Evolutionary conservation across 2,329 filamentous ascomycete species (phyloP).

Genomic region (Hirsutella thompsonii): DNA sequence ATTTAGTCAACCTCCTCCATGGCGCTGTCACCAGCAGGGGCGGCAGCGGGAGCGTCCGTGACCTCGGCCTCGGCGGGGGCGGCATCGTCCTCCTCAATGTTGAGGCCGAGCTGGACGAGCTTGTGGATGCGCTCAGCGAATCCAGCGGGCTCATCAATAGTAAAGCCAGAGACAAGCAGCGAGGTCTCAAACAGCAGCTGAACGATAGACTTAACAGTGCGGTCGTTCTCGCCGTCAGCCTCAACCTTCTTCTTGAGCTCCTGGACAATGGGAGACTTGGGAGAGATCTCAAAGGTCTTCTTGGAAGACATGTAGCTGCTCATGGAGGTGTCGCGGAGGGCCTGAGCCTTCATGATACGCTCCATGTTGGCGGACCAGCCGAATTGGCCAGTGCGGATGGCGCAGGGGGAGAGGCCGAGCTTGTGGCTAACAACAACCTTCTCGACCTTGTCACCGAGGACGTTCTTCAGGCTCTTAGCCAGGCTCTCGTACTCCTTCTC

Average conservation of each 20-base stretch:
- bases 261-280: slow-evolving; percentile 93
- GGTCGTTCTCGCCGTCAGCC: slow-evolving; percentile 93
- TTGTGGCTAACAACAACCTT: slow-evolving; percentile 99
- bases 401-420: slow-evolving; percentile 85
- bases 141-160: slow-evolving; percentile 94
- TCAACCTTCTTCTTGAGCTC: slow-evolving; percentile 99
- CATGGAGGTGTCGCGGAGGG: slow-evolving; percentile 99
- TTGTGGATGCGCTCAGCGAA: slow-evolving; percentile 99
- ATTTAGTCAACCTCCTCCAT: slow-evolving; percentile 99
- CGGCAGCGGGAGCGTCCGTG: slow-evolving; percentile 42
- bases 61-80: slow-evolving; percentile 39
- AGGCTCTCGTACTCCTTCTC: slow-evolving; percentile 97
- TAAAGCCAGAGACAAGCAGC: slow-evolving; percentile 96
- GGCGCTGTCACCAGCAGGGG: slow-evolving; percentile 68
- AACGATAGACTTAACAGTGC: slow-evolving; percentile 97
- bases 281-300: slow-evolving; percentile 99
- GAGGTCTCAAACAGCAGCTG: slow-evolving; percentile 98
- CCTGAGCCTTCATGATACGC: slow-evolving; percentile 99
- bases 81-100: slow-evolving; percentile 87
- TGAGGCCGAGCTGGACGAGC: slow-evolving; percentile 93
- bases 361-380: slow-evolving; percentile 99
- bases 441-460: slow-evolving; percentile 98
- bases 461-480: slow-evolving; percentile 97
- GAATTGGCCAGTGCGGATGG: slow-evolving; percentile 98
- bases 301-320: slow-evolving; percentile 99